Evolutionary conservation across 257 asterid genomes (phyloP).

Genomic region (Jasminum sambac): DNA sequence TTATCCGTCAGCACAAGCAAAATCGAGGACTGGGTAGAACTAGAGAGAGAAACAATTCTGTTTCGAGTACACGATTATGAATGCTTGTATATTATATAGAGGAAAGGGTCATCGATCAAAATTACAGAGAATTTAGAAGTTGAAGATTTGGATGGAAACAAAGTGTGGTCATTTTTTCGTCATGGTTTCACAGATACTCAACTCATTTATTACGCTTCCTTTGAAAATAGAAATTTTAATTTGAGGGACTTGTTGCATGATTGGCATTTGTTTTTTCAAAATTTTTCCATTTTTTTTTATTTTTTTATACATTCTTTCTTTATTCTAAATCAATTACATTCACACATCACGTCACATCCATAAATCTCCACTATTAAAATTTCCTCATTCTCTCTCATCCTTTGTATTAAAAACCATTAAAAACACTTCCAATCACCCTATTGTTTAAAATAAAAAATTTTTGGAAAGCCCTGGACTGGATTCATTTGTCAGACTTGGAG

Average conservation of each 20-base stretch:
- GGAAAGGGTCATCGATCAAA: constrained; percentile 15
- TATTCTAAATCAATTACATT: no score
- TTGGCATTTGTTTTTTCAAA: no score
- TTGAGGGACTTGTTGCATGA: no score
- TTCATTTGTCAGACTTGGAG: neutral
- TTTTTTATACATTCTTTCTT: no score
- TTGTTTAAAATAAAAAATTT: neutral
- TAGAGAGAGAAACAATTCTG: constrained; percentile 4
- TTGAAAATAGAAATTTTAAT: neutral
- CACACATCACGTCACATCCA: no score
- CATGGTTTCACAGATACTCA: constrained; percentile 16
- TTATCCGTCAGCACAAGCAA: neutral
- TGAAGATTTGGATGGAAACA: neutral
- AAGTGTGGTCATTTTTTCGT: constrained; percentile 44
- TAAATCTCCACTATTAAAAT: no score
- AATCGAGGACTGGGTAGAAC: neutral
- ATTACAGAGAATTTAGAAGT: constrained; percentile 1
- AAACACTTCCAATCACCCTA: no score
- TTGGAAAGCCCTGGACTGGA: neutral
- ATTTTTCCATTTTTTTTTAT: no score
- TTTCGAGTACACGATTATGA: neutral
- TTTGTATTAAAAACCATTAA: no score
- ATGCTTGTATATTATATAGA: neutral
- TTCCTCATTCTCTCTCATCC: no score
- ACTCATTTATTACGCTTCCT: neutral